phyloP scores from a whole-genome alignment of 176 grass and related monocot genomes.

The Oryza coarctata region DNA sequence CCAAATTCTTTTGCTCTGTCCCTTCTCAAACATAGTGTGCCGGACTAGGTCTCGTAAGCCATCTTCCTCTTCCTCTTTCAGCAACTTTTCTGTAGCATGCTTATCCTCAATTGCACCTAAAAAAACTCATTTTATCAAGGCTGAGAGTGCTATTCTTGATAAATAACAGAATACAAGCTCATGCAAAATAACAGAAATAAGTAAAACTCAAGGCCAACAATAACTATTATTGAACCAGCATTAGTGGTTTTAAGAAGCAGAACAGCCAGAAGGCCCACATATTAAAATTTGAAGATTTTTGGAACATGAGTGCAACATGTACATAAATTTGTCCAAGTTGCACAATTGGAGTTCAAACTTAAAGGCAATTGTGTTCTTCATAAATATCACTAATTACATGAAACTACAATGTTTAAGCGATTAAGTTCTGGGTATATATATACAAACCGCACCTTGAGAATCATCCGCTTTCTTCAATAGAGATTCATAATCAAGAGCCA shows the following conservation, averaged over 20 bases:
- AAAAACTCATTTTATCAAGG: constrained; percentile 11
- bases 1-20: constrained; percentile 96
- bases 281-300: background rate
- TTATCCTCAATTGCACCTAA: constrained; percentile 81
- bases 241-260: background rate
- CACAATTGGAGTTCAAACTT: constrained; percentile 2
- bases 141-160: background rate
- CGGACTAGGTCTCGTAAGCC: constrained; percentile 88
- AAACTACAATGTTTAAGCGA: background rate
- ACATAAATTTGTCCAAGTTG: background rate
- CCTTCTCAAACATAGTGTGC: constrained; percentile 99
- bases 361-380: background rate
- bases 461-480: constrained; percentile 67
- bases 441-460: constrained; percentile 66
- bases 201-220: background rate
- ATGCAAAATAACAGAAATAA: background rate
- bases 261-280: background rate
- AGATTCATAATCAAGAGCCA: constrained; percentile 70
- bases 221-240: background rate
- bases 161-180: background rate
- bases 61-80: constrained; percentile 77
- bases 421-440: background rate
- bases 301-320: background rate
- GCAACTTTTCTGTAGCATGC: constrained; percentile 51
- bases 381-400: background rate